Percentiles rank a stretch among this genome's conserved stretches.
These are phyloP conservation scores for Cornus kousa DNA, from an alignment of 148 eudicot genomes.

Conservation along the genomic window DNA sequence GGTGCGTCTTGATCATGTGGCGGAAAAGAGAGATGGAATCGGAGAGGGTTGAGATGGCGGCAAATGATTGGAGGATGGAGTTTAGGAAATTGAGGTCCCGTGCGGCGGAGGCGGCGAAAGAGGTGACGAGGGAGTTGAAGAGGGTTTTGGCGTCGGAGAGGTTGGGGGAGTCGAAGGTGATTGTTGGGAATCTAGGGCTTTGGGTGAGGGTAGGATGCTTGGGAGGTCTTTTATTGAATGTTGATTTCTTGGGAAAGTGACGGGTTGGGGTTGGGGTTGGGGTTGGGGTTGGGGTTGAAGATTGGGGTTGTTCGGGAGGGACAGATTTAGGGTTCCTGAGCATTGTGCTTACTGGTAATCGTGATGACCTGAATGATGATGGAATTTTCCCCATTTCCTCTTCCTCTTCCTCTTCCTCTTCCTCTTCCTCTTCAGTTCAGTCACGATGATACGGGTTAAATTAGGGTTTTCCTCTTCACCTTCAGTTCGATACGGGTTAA, in stretches of 20 bases:
- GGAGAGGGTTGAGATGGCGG: conserved; percentile 38
- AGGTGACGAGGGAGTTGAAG: conserved; percentile 40
- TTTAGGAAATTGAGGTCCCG: conserved; percentile 41
- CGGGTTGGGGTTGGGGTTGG: conserved; percentile 14
- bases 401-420: not conserved
- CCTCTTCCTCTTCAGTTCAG: not conserved
- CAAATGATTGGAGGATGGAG: conserved; percentile 56
- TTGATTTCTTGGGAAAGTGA: conserved; percentile 7
- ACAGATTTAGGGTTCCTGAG: conserved; percentile 18
- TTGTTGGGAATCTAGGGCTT: conserved; percentile 20
- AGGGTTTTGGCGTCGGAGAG: conserved; percentile 61
- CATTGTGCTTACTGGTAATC: conserved; percentile 22
- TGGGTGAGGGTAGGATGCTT: conserved; percentile 10
- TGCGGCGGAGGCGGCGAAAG: conserved; percentile 13
- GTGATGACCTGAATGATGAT: conserved; percentile 25
- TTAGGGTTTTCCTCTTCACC: not conserved
- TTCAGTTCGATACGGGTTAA: not conserved
- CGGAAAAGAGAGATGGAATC: conserved; percentile 51
- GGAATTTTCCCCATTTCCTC: conserved; percentile 50
- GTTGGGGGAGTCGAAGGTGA: conserved; percentile 34
- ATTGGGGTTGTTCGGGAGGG: conserved; percentile 11
- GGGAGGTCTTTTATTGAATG: conserved; percentile 7
- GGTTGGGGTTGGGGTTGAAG: conserved; percentile 13
- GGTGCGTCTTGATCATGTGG: conserved; percentile 52
- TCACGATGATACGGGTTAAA: not conserved